Evolutionary conservation across 192 early-diverging fungal genomes (phyloP), one percentile per base, ranked within the genome.

Genomic region (Podila minutissima): DNA sequence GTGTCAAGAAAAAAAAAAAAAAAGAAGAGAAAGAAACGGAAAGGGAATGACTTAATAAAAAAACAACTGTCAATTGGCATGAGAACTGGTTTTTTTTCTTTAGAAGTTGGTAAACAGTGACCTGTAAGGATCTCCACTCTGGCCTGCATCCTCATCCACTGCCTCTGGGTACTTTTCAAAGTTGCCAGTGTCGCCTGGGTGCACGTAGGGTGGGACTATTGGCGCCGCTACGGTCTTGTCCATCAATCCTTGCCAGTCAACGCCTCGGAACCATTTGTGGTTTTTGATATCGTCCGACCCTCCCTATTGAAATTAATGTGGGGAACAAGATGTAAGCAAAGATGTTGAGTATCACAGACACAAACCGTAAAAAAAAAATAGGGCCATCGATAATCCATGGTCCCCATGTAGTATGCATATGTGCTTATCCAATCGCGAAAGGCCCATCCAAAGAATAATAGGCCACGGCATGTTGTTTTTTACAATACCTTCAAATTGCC

Each of bases 111-210:
- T 82, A 77, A 97, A 97, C 37, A 96, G 84, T 55, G 90, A 89
- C 58, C 89, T 83, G 84, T 92, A 95, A 26, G 96, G 95, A 84
- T 97, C 95, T 9, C 75, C 82, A 26, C 24, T 55, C 26, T 82
- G 61, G 33, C 58, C 59, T 59, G 85, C 78, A 46, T 92, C 90
- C 57, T 92, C 91, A 37, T 92, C 89, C 31, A 84, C 82, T 11
- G 89, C 87, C 76, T 99, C 96, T 26, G 96, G 95, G 85, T 99
- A 99, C 83, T 91, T 93, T 89, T 99, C 97, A 91, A 99, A 99
- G 84, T 99, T 98, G 71, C 95, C 89, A 19, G 98, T 97, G 83
- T 99, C 98, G 58, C 97, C 97, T 17, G 96, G 93, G 69, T 94
- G 93, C 46, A 90, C 87, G 79, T 92, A 92, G 13, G 90, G 90